A percentile compares a stretch with the other conserved stretches of the same genome.
Evolutionary conservation across 2,329 filamentous ascomycete genomes (phyloP).

Genomic region (Chaetomium sp.): DNA sequence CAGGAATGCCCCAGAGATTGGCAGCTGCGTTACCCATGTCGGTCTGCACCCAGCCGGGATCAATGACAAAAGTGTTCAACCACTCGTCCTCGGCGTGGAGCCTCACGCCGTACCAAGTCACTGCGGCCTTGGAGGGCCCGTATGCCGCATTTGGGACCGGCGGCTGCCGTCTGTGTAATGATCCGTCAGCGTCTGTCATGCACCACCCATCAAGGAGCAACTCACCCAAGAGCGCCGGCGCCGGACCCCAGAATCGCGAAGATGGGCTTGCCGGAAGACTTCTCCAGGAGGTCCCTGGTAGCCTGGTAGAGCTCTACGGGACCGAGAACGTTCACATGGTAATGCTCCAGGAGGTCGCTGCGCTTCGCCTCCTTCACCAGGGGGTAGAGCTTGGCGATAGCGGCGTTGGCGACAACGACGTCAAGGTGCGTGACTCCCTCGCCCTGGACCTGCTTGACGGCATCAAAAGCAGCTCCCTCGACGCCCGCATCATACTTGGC

Average conservation of each 20-base stretch:
- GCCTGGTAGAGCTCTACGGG: slow-evolving; percentile 44
- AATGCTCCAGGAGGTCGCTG: slow-evolving; percentile 43
- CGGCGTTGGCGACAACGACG: slow-evolving; percentile 56
- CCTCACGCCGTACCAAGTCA: neutral
- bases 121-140: neutral
- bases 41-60: slow-evolving; percentile 26
- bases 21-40: slow-evolving; percentile 23
- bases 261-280: slow-evolving; percentile 35
- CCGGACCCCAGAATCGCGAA: slow-evolving; percentile 44
- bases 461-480: neutral
- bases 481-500: slow-evolving; percentile 45
- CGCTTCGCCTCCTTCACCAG: slow-evolving; percentile 37
- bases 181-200: neutral
- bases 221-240: slow-evolving; percentile 40
- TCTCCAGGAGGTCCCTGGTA: slow-evolving; percentile 42
- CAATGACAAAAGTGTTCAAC: neutral
- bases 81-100: neutral
- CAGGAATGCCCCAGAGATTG: slow-evolving; percentile 8
- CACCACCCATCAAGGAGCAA: neutral
- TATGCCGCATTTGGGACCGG: neutral
- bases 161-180: neutral
- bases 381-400: slow-evolving; percentile 39
- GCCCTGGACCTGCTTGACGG: slow-evolving; percentile 24
- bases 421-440: slow-evolving; percentile 47
- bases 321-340: slow-evolving; percentile 50